Evolutionary conservation across 2,329 filamentous ascomycete genomes (phyloP), one percentile per base, ranked within the genome.

Genomic region (Rhynchosporium agropyri): DNA sequence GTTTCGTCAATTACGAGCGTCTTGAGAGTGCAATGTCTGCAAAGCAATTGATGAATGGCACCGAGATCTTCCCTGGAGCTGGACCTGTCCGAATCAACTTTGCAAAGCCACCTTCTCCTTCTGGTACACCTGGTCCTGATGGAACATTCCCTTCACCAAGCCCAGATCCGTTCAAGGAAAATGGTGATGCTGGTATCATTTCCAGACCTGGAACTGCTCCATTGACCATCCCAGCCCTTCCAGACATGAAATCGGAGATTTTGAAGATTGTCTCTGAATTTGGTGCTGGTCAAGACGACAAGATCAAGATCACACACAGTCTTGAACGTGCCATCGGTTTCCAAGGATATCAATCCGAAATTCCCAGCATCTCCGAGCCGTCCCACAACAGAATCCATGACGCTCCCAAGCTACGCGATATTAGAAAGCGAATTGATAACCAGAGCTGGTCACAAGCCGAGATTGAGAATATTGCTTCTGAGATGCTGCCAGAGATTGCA

Each of bases 401-500:
- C 78, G 94, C 95, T 12, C 95, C 95, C 1, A 92, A 94, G 76
- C 85, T 99, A 53, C 88, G 95, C 64, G 95, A 99, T 75, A 97
- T 99, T 68, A 87, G 95, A 72, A 99, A 99, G 82, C 88, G 93
- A 45, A 98, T 99, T 71, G 95, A 99, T 77, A 98, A 98, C 76
- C 92, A 94, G 74, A 91, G 90, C 63, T 88, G 94, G 75, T 89
- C 90, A 1, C 85, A 90, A 65, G 82, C 88, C 20, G 95, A 99
- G 76, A 96, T 98, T 69, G 95, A 99, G 77, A 89, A 88, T 67
- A 96, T 95, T 67, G 95, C 95, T 46, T 83, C 91, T 65, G 91
- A 91, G 66, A 99, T 99, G 95, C 84, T 99, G 15, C 92, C 94
- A 9, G 95, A 99, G 76, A 95, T 99, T 74, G 92, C 93, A 3